phyloP scores from a whole-genome alignment of 768 basidiomycete species.

The Rhodosporidiobolus sp. region DNA sequence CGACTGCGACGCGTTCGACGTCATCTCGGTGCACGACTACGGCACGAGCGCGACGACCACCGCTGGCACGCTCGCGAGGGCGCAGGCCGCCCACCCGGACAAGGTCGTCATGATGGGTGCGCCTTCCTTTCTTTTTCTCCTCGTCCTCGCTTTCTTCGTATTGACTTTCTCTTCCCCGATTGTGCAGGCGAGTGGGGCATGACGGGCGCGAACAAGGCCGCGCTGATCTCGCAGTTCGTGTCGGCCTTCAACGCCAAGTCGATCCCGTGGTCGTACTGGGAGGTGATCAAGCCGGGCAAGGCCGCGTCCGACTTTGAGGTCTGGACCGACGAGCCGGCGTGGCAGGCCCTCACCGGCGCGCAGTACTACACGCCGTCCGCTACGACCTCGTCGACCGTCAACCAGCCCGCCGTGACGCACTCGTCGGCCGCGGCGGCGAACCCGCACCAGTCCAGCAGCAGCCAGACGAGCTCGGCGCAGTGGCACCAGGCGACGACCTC shows the following conservation, averaged over 20 bases:
- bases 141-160: too few species aligned
- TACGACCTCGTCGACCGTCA: neutral
- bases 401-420: too few species aligned
- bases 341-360: conserved; percentile 24
- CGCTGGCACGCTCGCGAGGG: conserved; percentile 29
- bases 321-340: conserved; percentile 41
- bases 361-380: neutral
- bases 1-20: conserved; percentile 41
- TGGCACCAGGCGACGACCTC: neutral
- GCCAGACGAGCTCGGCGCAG: neutral
- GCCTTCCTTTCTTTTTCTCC: neutral
- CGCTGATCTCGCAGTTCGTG: conserved; percentile 35
- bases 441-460: too few species aligned
- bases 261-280: conserved; percentile 44
- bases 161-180: neutral
- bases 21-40: conserved; percentile 46
- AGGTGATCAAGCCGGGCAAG: conserved; percentile 42
- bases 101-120: conserved; percentile 41
- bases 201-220: conserved; percentile 41
- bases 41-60: conserved; percentile 34
- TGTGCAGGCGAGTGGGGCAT: conserved; percentile 43
- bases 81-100: conserved; percentile 19
- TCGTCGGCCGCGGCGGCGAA: too few species aligned
- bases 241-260: conserved; percentile 27
- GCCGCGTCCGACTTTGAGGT: conserved; percentile 43